A percentile compares a stretch with the other conserved stretches of the same genome.
These are phyloP conservation scores for Porphyrellus cyaneotinctus DNA, from an alignment of 768 basidiomycete genomes.

Conservation along the genomic window DNA sequence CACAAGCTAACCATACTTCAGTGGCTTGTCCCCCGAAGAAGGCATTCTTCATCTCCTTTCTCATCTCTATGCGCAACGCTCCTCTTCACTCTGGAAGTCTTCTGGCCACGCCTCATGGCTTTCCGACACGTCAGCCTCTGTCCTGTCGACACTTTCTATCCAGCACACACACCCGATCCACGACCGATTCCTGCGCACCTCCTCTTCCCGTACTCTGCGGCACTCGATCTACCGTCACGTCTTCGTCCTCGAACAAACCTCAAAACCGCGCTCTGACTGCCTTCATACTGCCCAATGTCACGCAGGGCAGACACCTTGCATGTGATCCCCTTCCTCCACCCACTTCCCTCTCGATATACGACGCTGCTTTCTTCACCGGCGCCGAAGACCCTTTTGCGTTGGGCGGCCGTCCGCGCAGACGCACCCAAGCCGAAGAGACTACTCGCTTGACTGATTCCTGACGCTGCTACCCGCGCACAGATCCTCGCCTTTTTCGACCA, in stretches of 20 bases:
- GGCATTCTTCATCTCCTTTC: constrained; percentile 73
- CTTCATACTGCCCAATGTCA: constrained; percentile 63
- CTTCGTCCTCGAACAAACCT: constrained; percentile 63
- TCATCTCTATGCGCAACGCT: constrained; percentile 83
- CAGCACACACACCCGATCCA: constrained; percentile 30
- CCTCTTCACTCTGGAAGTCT: constrained; percentile 79
- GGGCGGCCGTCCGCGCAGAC: constrained; percentile 30
- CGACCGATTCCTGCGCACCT: constrained; percentile 34
- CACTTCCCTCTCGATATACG: constrained; percentile 56
- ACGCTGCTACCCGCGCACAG: constrained; percentile 53
- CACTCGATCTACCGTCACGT: constrained; percentile 71
- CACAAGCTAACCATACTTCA: constrained; percentile 11
- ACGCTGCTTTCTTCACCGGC: constrained; percentile 67
- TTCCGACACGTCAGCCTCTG: constrained; percentile 44
- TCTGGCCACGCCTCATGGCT: constrained; percentile 65
- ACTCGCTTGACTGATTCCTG: constrained; percentile 55
- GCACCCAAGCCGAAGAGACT: constrained; percentile 45
- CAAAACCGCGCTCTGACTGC: constrained; percentile 49
- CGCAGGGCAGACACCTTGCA: constrained; percentile 53
- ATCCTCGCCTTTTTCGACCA: constrained; percentile 60
- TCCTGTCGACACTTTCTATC: constrained; percentile 31
- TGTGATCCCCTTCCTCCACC: constrained; percentile 87
- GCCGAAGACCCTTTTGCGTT: constrained; percentile 48
- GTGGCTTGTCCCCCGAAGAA: constrained; percentile 38
- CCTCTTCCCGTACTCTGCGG: constrained; percentile 38